Evolutionary conservation across 108 stramenopile genomes (phyloP).

Genomic region (Mayamaea pseudoterrestris): DNA sequence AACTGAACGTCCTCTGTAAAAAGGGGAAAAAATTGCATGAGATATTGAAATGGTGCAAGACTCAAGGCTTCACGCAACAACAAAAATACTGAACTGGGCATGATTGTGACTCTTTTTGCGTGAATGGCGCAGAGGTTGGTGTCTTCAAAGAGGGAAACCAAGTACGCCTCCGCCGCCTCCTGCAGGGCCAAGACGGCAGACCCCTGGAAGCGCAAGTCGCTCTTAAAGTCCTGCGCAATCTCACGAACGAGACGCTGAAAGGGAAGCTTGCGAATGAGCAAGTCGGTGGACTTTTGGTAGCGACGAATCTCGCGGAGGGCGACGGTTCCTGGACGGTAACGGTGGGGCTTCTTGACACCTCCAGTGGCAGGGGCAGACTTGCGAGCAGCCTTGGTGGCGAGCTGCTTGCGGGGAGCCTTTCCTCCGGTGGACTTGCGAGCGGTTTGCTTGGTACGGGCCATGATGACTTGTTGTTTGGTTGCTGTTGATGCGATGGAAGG

Average conservation of each 20-base stretch:
- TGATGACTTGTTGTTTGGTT: no score
- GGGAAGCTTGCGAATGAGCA: slow-evolving; percentile 92
- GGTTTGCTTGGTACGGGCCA: slow-evolving; percentile 99
- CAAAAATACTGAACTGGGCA: no score
- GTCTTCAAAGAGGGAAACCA: slow-evolving; percentile 85
- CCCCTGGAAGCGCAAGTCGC: slow-evolving; percentile 86
- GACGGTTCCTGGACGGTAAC: slow-evolving; percentile 71
- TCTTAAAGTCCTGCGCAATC: slow-evolving; percentile 81
- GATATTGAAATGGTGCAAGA: no score
- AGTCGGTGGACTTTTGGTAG: slow-evolving; percentile 89
- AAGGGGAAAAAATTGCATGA: no score
- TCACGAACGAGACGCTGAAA: slow-evolving; percentile 88
- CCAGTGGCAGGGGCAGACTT: slow-evolving; percentile 75
- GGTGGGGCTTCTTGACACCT: slow-evolving; percentile 86
- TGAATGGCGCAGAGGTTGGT: slow-evolving; percentile 91
- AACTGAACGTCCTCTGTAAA: slow-evolving; percentile 91
- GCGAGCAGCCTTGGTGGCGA: slow-evolving; percentile 87
- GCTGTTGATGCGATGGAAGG: no score
- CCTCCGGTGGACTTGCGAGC: slow-evolving; percentile 97
- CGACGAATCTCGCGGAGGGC: slow-evolving; percentile 91
- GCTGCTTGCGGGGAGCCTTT: slow-evolving; percentile 93
- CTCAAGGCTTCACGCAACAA: no score
- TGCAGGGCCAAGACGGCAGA: slow-evolving; percentile 88
- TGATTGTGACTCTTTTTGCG: slow-evolving; percentile 90
- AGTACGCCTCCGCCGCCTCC: slow-evolving; percentile 83